A percentile compares a stretch with the other conserved stretches of the same genome.
Conservation (phyloP, 2,329 filamentous ascomycete genomes). For the Apiospora phragmitis region DNA sequence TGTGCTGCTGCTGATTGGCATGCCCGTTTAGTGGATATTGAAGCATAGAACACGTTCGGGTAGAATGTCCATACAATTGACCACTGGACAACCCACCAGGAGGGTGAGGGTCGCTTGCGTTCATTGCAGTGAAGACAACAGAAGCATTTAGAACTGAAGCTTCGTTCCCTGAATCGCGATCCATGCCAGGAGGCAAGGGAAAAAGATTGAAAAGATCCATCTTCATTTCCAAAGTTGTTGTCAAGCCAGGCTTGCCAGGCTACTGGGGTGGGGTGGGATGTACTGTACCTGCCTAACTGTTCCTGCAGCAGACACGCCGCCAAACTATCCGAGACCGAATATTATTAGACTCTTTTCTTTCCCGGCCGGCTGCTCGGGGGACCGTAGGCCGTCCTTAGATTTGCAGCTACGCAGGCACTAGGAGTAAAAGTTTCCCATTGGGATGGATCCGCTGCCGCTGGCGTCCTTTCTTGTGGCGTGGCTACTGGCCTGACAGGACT, state of each 20-base stretch:
- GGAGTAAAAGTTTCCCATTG: background rate
- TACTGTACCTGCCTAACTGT: background rate
- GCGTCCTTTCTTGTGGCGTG: background rate
- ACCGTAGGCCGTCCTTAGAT: background rate
- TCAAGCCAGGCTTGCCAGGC: background rate
- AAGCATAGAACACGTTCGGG: background rate
- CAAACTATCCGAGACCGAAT: background rate
- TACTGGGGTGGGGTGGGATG: background rate
- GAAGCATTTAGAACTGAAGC: background rate
- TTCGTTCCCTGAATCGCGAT: background rate
- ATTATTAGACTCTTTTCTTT: background rate
- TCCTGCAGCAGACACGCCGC: background rate
- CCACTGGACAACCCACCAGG: no score
- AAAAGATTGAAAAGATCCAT: background rate
- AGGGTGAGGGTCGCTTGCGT: background rate
- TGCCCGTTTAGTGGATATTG: background rate
- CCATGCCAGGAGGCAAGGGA: background rate
- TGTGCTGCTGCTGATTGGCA: background rate
- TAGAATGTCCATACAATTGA: no score
- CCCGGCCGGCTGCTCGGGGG: slow-evolving; percentile 3
- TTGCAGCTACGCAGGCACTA: background rate
- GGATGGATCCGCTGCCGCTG: background rate
- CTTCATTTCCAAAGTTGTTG: background rate
- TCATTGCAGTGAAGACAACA: background rate
- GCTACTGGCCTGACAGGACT: background rate